A percentile compares a stretch with the other conserved stretches of the same genome.
phyloP scores from a whole-genome alignment of 2,329 filamentous ascomycete species.

The Pleomassaria siparia region DNA sequence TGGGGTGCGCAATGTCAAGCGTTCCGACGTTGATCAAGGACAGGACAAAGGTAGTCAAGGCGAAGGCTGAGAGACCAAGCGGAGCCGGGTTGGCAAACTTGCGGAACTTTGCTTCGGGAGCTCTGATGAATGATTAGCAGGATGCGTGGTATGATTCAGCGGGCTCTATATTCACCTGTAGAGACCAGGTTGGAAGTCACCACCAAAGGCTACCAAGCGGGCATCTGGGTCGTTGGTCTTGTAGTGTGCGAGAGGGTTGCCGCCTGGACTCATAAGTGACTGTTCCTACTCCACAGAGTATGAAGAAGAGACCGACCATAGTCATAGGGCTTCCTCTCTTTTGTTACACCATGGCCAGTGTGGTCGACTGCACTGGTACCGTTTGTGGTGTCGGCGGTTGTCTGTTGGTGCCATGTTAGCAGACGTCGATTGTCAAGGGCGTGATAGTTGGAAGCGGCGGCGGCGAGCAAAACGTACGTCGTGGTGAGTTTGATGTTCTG shows the following conservation, averaged over 20 bases:
- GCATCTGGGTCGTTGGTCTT: slow-evolving; percentile 51
- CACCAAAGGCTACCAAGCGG: slow-evolving; percentile 52
- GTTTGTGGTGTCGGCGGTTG: slow-evolving; percentile 19
- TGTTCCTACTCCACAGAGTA: not conserved
- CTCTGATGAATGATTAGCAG: slow-evolving; percentile 10
- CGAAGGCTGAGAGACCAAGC: slow-evolving; percentile 63
- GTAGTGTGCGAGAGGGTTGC: slow-evolving; percentile 55
- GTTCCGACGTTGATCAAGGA: slow-evolving; percentile 53
- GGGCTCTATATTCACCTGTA: slow-evolving; percentile 38
- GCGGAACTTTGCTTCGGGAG: slow-evolving; percentile 31
- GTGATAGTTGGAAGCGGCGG: not conserved
- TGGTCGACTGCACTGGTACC: slow-evolving; percentile 42
- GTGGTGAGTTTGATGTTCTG: slow-evolving; percentile 33
- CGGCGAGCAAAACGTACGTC: slow-evolving; percentile 22
- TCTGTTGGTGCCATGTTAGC: slow-evolving; percentile 1
- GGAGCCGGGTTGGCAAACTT: slow-evolving; percentile 63
- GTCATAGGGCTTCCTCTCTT: slow-evolving; percentile 50
- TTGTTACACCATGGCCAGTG: slow-evolving; percentile 18
- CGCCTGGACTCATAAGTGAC: slow-evolving; percentile 40
- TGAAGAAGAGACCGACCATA: slow-evolving; percentile 33
- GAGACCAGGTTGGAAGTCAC: slow-evolving; percentile 55
- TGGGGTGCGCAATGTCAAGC: slow-evolving; percentile 44
- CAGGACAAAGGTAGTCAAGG: slow-evolving; percentile 65
- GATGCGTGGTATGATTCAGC: not conserved
- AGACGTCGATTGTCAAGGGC: not conserved